Conservation (phyloP, 352 stramenopile species). For the Phytophthora brassicae region DNA sequence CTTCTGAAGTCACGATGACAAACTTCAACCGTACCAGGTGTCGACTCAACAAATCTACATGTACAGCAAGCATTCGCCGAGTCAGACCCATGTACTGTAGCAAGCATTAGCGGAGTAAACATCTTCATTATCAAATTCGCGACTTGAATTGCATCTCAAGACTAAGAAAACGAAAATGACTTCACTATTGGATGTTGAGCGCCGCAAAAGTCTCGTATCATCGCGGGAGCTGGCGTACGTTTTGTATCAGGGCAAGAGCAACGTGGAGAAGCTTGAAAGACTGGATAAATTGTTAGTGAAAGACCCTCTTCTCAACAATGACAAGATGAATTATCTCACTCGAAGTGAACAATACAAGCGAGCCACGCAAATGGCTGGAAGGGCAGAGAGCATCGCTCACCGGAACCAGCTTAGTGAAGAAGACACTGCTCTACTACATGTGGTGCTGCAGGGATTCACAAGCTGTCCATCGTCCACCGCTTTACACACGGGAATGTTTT, state of each 20-base stretch:
- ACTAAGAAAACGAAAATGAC: constrained; percentile 20
- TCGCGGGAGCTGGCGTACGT: constrained; percentile 62
- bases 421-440: constrained; percentile 50
- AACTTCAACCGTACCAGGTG: constrained; percentile 21
- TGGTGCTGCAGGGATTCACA: constrained; percentile 52
- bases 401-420: constrained; percentile 53
- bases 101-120: background rate
- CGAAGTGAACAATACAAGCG: constrained; percentile 60
- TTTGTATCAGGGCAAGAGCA: constrained; percentile 53
- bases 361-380: constrained; percentile 52
- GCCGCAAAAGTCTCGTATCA: constrained; percentile 43
- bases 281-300: constrained; percentile 53
- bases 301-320: constrained; percentile 32
- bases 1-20: constrained; percentile 11
- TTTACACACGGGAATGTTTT: constrained; percentile 69
- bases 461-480: constrained; percentile 54
- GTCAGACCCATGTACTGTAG: too few species aligned
- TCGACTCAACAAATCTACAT: constrained; percentile 30
- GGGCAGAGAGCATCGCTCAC: constrained; percentile 55
- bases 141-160: constrained; percentile 1
- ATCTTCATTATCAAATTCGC: constrained; percentile 24
- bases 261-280: constrained; percentile 58
- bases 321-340: constrained; percentile 67
- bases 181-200: constrained; percentile 37
- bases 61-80: too few species aligned